Base-by-base conservation (phyloP, 2,329 filamentous ascomycete genomes). In the Chrysoporthe austroafricana region DNA sequence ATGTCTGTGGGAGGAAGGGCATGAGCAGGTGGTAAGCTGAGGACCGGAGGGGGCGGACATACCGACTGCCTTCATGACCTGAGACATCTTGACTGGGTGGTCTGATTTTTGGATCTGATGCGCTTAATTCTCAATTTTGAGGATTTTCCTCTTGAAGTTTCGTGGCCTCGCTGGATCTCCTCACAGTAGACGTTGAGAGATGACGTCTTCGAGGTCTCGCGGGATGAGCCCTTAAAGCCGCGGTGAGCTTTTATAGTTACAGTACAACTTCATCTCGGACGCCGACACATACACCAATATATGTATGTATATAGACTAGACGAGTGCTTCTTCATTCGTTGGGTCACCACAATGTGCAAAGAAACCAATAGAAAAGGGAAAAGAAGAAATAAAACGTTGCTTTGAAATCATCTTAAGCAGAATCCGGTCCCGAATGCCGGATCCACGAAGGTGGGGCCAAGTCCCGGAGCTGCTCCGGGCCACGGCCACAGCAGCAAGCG, bases 1-100 rank as follows among this genome's bases (percentile, higher is more conserved):
- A 91, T 87, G 72, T 88, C 87, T 88, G 73, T 88, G 73, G n/a
- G 14, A 44, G 43, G 59, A 34, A 42, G n/a, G n/a, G n/a, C n/a
- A n/a, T 46, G 16, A n/a, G 43, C n/a, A 43, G 39, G 8, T 46
- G 13, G 9, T 14, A 1, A 11, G 13, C 16, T 21, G 61, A 44
- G 46, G 43, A 2, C 2, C 16, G 13, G 16, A 11, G 2, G 21
- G 21, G 32, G 46, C 16, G 13, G 48, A 62, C 77, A 56, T 76
- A 82, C 81, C 81, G 58, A 83, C 75, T 74, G 81, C 81, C 73
- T 76, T 83, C 79, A 83, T 83, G 58, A 73, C 71, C 26, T 73
- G 63, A 11, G 73, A 58, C 74, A 76, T 74, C 1, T 64, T 67
- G 62, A 34, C 4, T 65, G 2, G 2, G 36, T 65, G n/a, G 18